phyloP scores from a whole-genome alignment of 2,329 filamentous ascomycete genomes.

The Aspergillus jensenii region DNA sequence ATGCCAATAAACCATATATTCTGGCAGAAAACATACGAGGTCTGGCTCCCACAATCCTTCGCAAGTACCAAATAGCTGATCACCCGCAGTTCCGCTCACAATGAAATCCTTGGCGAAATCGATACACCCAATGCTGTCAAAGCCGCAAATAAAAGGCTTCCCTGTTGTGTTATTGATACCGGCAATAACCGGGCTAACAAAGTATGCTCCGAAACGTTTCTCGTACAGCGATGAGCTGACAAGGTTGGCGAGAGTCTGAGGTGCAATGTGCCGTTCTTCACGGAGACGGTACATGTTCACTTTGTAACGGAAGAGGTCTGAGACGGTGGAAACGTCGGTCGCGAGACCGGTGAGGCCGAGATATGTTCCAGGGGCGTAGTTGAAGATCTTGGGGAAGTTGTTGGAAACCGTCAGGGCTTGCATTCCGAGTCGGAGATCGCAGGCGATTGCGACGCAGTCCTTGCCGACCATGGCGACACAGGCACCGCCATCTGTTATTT shows the following conservation, averaged over 20 bases:
- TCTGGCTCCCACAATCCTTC: constrained; percentile 97
- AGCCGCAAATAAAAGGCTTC: constrained; percentile 97
- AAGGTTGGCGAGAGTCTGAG: constrained; percentile 93
- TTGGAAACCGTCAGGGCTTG: constrained; percentile 97
- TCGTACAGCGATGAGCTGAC: constrained; percentile 91
- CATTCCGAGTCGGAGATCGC: constrained; percentile 94
- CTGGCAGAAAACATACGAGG: constrained; percentile 62
- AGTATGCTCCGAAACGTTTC: constrained; percentile 93
- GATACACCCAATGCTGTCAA: constrained; percentile 98
- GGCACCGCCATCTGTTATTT: constrained; percentile 72
- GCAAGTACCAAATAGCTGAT: constrained; percentile 98
- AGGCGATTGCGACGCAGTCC: constrained; percentile 98
- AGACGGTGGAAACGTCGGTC: constrained; percentile 91
- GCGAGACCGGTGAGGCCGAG: constrained; percentile 94
- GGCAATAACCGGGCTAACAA: constrained; percentile 90
- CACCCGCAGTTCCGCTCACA: constrained; percentile 90
- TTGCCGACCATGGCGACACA: constrained; percentile 99
- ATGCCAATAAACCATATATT: background rate
- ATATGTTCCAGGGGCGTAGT: constrained; percentile 86
- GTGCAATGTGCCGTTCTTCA: constrained; percentile 94
- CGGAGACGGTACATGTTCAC: constrained; percentile 99
- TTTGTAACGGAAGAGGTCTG: constrained; percentile 98
- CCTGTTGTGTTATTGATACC: constrained; percentile 92
- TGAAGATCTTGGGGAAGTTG: constrained; percentile 99
- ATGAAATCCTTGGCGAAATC: constrained; percentile 99